A percentile compares a stretch with the other conserved stretches of the same genome.
These are phyloP conservation scores for Silene noctiflora DNA, from an alignment of 179 eudicot species.

Conservation along the genomic window DNA sequence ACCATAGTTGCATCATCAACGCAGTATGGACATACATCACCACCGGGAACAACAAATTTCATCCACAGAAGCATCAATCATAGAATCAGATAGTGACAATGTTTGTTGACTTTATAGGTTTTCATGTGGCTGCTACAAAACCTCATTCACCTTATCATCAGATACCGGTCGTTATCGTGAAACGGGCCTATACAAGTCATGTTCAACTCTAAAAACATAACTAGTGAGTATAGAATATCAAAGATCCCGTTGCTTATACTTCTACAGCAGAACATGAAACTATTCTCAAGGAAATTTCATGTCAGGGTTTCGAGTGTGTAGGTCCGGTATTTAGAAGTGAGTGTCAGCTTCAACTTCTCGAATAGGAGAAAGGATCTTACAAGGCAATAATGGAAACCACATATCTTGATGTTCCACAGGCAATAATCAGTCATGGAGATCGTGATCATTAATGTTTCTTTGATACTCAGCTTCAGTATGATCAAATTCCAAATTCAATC, in stretches of 20 bases:
- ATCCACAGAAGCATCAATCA: constrained; percentile 9
- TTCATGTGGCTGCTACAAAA: constrained; percentile 22
- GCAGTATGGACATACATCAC: constrained; percentile 8
- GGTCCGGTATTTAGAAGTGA: background rate
- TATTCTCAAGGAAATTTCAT: background rate
- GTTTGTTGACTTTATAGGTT: constrained; percentile 7
- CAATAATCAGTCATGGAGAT: too few species aligned
- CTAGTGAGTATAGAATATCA: too few species aligned
- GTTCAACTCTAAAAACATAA: background rate
- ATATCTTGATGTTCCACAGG: too few species aligned
- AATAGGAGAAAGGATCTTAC: background rate
- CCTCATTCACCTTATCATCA: constrained; percentile 3
- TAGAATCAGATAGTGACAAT: constrained; percentile 11
- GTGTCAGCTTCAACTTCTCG: background rate
- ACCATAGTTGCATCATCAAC: constrained; percentile 21
- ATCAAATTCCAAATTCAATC: too few species aligned
- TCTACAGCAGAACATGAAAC: background rate
- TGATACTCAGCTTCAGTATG: too few species aligned
- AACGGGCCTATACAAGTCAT: constrained; percentile 9
- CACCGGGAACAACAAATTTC: background rate
- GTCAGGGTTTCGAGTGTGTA: background rate
- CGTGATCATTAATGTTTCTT: too few species aligned
- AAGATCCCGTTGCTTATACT: background rate
- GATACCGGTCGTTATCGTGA: constrained; percentile 8
- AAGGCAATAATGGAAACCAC: background rate